Conservation (phyloP, 2,329 filamentous ascomycete species). For the Ceratocystis lukuohia region DNA sequence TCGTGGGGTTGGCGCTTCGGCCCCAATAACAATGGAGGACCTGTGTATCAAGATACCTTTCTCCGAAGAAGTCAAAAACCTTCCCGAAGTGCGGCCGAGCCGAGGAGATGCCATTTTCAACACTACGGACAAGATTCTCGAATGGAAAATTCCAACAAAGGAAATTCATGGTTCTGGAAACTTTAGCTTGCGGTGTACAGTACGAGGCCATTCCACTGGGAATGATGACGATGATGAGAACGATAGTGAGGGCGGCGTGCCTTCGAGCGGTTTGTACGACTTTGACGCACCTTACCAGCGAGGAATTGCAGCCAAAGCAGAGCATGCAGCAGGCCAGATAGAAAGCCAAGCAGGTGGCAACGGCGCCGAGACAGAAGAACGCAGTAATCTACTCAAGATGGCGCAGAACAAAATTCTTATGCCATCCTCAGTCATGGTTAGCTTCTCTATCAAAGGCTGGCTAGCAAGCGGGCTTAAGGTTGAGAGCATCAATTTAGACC, state of each 20-base stretch:
- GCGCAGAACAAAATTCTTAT: slow-evolving; percentile 64
- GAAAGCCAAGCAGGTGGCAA: not conserved
- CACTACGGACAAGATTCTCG: slow-evolving; percentile 55
- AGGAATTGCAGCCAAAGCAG: slow-evolving; percentile 4
- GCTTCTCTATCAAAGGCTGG: slow-evolving; percentile 58
- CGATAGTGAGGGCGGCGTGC: slow-evolving; percentile 30
- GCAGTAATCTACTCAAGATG: slow-evolving; percentile 42
- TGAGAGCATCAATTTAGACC: slow-evolving; percentile 53
- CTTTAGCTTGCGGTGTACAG: slow-evolving; percentile 66
- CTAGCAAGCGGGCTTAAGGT: slow-evolving; percentile 53
- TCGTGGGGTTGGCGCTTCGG: slow-evolving; percentile 43
- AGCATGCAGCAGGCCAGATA: slow-evolving; percentile 24
- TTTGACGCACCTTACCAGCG: slow-evolving; percentile 17
- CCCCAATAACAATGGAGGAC: slow-evolving; percentile 47
- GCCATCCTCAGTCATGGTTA: slow-evolving; percentile 64
- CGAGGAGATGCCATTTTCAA: slow-evolving; percentile 75
- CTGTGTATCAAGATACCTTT: slow-evolving; percentile 67
- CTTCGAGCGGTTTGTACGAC: slow-evolving; percentile 14
- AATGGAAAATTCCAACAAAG: slow-evolving; percentile 73
- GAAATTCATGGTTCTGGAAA: slow-evolving; percentile 56
- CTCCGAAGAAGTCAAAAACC: slow-evolving; percentile 63
- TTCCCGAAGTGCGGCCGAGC: slow-evolving; percentile 68
- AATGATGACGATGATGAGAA: slow-evolving; percentile 37
- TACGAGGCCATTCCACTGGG: slow-evolving; percentile 49
- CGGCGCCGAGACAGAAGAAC: slow-evolving; percentile 25